Conservation (phyloP, 2,329 filamentous ascomycete genomes). For the Tothia fuscella region DNA sequence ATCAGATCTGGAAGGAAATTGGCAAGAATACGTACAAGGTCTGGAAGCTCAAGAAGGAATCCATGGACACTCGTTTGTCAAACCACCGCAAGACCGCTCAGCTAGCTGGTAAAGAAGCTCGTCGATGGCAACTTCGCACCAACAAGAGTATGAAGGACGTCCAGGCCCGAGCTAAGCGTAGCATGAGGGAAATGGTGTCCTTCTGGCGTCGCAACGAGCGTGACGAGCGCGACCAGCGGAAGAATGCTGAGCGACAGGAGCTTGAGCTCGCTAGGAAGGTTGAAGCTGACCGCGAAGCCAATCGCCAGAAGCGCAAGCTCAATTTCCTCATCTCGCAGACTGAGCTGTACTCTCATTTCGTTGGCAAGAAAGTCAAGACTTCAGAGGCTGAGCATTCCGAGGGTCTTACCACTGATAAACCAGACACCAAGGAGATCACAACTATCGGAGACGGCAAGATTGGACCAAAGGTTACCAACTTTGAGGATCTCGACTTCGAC, state of each 20-base stretch:
- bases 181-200: constrained; percentile 98
- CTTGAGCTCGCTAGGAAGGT: constrained; percentile 93
- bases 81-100: constrained; percentile 97
- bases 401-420: constrained; percentile 50
- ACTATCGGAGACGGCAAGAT: neutral
- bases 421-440: constrained; percentile 22
- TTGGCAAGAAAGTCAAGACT: constrained; percentile 98
- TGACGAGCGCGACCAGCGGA: constrained; percentile 87
- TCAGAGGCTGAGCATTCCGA: constrained; percentile 86
- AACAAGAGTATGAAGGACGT: constrained; percentile 99
- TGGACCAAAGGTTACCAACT: constrained; percentile 71
- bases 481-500: constrained; percentile 91
- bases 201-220: constrained; percentile 99
- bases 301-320: constrained; percentile 94
- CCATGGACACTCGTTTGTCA: constrained; percentile 76
- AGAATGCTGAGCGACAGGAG: constrained; percentile 89
- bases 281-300: constrained; percentile 93
- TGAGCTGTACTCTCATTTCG: constrained; percentile 97
- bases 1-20: constrained; percentile 93
- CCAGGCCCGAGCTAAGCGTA: constrained; percentile 89
- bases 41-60: constrained; percentile 75
- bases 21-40: constrained; percentile 92
- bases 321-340: constrained; percentile 99
- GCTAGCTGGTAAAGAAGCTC: constrained; percentile 90
- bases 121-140: constrained; percentile 91